phyloP scores from a whole-genome alignment of 1,284 basidiomycete species.

The Schizophyllum amplum region DNA sequence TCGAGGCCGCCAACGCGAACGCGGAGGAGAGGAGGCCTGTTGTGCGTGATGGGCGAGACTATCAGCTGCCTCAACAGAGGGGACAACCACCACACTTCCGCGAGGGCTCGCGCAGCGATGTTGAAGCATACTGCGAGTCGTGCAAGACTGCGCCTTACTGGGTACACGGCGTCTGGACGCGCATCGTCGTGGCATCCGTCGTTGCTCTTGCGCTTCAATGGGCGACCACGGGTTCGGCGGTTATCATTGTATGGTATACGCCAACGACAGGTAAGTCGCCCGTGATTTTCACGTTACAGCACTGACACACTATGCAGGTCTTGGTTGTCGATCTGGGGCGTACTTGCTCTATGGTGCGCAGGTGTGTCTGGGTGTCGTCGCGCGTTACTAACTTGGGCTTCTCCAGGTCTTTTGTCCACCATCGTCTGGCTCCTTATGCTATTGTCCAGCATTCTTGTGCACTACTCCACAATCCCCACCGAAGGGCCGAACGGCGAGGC shows the following conservation, averaged over 20 bases:
- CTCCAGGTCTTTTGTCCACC: slow-evolving; percentile 10
- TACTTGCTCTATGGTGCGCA: slow-evolving; percentile 17
- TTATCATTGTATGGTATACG: slow-evolving; percentile 14
- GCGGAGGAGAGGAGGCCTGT: slow-evolving; percentile 8
- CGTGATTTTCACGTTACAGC: background rate
- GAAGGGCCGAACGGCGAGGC: background rate
- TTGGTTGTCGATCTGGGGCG: slow-evolving; percentile 18
- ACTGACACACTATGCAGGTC: slow-evolving; percentile 9
- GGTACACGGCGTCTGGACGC: slow-evolving; percentile 14
- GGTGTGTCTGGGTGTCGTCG: background rate
- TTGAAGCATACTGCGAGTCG: slow-evolving; percentile 8
- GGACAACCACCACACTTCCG: slow-evolving; percentile 5
- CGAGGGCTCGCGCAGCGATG: slow-evolving; percentile 9
- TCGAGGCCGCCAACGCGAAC: slow-evolving; percentile 13
- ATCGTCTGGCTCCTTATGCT: slow-evolving; percentile 12
- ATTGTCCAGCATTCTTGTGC: slow-evolving; percentile 10
- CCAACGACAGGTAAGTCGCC: slow-evolving; percentile 10
- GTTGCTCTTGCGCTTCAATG: slow-evolving; percentile 17
- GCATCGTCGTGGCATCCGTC: slow-evolving; percentile 16
- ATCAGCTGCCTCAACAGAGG: slow-evolving; percentile 6
- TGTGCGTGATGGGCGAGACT: background rate
- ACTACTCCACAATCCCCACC: slow-evolving; percentile 10
- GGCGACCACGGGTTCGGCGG: slow-evolving; percentile 17
- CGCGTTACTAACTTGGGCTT: too few relatives aligned
- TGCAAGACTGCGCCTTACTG: slow-evolving; percentile 4